Base-by-base conservation (phyloP, 371 early-diverging fungal species). In the Mucor ambiguus region DNA sequence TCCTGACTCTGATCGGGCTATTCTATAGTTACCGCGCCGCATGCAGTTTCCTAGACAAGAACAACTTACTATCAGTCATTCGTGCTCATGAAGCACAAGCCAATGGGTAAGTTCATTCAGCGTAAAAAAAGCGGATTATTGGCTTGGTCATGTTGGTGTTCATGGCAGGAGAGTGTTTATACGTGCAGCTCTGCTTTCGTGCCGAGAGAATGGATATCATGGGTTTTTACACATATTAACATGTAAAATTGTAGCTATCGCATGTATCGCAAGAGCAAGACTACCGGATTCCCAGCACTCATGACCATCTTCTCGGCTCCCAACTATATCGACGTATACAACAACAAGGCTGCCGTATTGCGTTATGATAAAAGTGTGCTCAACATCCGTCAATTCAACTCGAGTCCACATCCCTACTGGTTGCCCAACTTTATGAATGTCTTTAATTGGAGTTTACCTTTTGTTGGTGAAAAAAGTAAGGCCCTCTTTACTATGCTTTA, bases 11-110 rank as follows among this genome's bases (percentile, higher is more conserved):
- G 62, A 48, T 46, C 43, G 35, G 26, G 22, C 41, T 38, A 37
- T 33, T 56, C 18, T 28, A 4, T 70, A 93, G 92, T 71, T 95
- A 95, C 72, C 86, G 90, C 49, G 96, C 97, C 11, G 93, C 93
- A 3, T 94, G 93, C 62, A 86, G 90, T 14, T 99, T 99, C 73
- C 79, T 99, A 60, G 96, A 96, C 69, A 88, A 86, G 72, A 99
- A 99, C 77, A 91, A 94, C 63, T 81, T 99, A 28, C 76, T 95
- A 44, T 94, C 95, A 14, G 88, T 99, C 55, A 96, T 99, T 66
- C 90, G 99, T 52, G 99, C 97, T 11, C 99, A 99, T 79, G 99
- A 99, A 76, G 99, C 99, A 28, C 98, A 98, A 80, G 96, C 96
- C 69, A 90, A 94, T 49, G 99, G 99, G 81, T 82, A 85, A 73